Evolutionary conservation across 164 flowering plant species (phyloP).

Genomic region (Macadamia integrifolia): DNA sequence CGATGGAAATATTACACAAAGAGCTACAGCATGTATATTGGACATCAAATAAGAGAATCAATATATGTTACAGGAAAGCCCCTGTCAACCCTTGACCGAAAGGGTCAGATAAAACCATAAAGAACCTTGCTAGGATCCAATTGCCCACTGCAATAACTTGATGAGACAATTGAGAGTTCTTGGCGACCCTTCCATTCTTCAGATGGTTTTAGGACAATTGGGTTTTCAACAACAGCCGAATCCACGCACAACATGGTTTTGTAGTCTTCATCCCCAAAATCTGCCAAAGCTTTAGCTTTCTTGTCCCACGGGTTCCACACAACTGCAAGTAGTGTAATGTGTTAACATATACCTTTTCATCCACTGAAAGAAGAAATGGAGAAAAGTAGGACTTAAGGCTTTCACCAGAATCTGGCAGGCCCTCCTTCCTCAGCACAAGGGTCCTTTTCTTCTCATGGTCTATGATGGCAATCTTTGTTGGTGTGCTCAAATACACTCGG

Average conservation of each 20-base stretch:
- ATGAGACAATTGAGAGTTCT: constrained; percentile 71
- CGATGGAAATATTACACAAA: not conserved
- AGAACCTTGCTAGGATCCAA: constrained; percentile 71
- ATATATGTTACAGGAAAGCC: constrained; percentile 15
- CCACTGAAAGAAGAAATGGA: not conserved
- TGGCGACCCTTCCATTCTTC: constrained; percentile 78
- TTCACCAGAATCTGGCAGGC: constrained; percentile 73
- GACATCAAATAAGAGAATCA: constrained; percentile 2
- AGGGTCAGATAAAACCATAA: constrained; percentile 35
- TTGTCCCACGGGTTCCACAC: constrained; percentile 97
- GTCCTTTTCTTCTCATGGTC: constrained; percentile 94
- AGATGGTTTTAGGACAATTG: constrained; percentile 54
- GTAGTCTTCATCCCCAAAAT: constrained; percentile 79
- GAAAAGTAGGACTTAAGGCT: not conserved
- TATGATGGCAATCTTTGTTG: constrained; percentile 77
- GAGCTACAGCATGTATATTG: not conserved
- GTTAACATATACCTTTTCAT: not conserved
- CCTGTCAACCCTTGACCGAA: not conserved
- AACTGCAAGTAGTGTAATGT: constrained; percentile 32
- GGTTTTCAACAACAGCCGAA: constrained; percentile 58
- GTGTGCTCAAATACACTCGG: constrained; percentile 67
- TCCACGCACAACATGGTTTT: constrained; percentile 59
- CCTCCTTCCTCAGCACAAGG: constrained; percentile 62
- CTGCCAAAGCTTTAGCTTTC: constrained; percentile 63
- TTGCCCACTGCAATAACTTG: constrained; percentile 92